Percentiles rank a stretch among this genome's conserved stretches.
Evolutionary conservation across 2,329 filamentous ascomycete species (phyloP).

Genomic region (Trichoderma sp.): DNA sequence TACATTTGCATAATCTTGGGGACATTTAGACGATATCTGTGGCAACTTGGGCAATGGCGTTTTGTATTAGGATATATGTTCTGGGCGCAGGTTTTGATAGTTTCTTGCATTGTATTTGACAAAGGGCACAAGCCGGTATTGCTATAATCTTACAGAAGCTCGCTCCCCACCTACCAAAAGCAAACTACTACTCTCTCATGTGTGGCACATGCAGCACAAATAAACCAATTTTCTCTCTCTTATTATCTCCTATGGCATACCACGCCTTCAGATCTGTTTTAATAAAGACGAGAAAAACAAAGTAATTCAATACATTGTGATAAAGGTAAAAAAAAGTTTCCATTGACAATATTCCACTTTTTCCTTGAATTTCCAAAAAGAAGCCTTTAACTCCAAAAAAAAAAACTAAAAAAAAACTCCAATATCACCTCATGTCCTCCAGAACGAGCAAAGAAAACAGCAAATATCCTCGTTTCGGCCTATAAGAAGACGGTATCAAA

Average conservation of each 20-base stretch:
- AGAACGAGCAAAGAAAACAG: neutral
- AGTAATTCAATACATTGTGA: neutral
- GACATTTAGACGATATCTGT: neutral
- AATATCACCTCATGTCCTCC: neutral
- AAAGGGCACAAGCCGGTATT: no score
- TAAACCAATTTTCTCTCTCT: no score
- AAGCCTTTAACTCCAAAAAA: neutral
- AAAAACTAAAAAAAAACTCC: neutral
- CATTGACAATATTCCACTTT: neutral
- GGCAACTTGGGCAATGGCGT: neutral
- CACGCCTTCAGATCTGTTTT: neutral
- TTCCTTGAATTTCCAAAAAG: neutral
- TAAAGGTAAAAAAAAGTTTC: neutral
- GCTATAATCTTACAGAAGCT: no score
- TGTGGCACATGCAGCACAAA: neutral
- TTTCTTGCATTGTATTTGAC: no score
- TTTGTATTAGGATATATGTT: neutral
- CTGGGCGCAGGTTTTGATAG: no score
- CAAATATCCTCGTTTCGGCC: neutral
- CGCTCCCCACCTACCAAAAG: neutral
- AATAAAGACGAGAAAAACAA: neutral
- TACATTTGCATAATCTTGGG: neutral
- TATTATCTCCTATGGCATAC: neutral
- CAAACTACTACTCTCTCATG: neutral
- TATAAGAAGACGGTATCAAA: neutral